phyloP scores from a whole-genome alignment of 371 early-diverging fungal genomes.

The Actinomortierella ambigua region DNA sequence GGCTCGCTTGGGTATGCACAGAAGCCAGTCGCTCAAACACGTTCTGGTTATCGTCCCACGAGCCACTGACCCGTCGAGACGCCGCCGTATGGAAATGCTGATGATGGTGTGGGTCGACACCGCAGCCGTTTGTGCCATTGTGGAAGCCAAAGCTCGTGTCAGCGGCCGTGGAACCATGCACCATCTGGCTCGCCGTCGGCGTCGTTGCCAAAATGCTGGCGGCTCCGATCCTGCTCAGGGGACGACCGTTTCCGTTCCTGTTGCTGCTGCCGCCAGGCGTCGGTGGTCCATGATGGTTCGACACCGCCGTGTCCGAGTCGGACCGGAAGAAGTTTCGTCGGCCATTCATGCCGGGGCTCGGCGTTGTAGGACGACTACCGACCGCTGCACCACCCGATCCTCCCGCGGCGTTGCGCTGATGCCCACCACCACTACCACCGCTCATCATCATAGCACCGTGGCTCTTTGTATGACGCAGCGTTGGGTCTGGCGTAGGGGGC shows the following conservation, averaged over 20 bases:
- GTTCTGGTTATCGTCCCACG: conserved; percentile 41
- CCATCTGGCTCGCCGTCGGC: conserved; percentile 33
- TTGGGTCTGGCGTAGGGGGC: conserved; percentile 22
- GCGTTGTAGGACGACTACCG: conserved; percentile 25
- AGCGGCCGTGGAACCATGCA: conserved; percentile 8
- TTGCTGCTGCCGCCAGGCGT: neutral
- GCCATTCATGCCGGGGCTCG: conserved; percentile 23
- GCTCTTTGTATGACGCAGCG: conserved; percentile 39
- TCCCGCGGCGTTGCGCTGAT: conserved; percentile 4
- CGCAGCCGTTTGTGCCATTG: neutral
- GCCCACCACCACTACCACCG: too few relatives aligned
- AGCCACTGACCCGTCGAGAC: conserved; percentile 34
- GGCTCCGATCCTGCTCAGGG: conserved; percentile 30
- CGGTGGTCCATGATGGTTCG: neutral
- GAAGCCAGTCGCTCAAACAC: conserved; percentile 44
- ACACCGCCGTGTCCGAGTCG: conserved; percentile 13
- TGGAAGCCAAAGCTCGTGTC: conserved; percentile 9
- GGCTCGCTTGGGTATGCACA: conserved; percentile 39
- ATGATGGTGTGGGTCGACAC: conserved; percentile 14
- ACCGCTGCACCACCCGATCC: conserved; percentile 7
- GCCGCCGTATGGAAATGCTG: conserved; percentile 26
- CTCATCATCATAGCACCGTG: conserved; percentile 24
- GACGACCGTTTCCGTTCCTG: conserved; percentile 11
- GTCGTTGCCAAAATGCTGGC: conserved; percentile 18
- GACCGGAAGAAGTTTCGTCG: conserved; percentile 21